Conservation (phyloP, 306 rosid species). For the Begonia peltatifolia region DNA sequence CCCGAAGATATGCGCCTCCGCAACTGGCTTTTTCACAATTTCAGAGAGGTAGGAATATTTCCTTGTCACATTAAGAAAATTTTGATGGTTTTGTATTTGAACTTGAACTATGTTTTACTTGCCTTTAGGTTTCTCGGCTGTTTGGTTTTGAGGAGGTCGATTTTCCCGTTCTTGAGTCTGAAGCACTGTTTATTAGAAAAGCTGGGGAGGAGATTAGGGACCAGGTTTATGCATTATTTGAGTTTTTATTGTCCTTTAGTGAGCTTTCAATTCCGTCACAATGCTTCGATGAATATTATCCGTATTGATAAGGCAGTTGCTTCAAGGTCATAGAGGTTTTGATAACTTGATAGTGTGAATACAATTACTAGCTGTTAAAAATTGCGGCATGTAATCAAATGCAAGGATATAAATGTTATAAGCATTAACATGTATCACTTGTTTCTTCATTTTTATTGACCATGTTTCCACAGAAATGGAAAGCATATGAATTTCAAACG, state of each 20-base stretch:
- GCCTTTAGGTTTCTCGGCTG: slow-evolving; percentile 45
- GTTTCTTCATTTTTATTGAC: too few species aligned
- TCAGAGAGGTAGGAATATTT: slow-evolving; percentile 42
- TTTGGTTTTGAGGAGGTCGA: slow-evolving; percentile 88
- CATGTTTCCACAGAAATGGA: too few species aligned
- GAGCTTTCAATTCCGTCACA: too few species aligned
- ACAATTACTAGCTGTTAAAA: too few species aligned
- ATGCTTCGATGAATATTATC: too few species aligned
- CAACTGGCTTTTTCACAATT: slow-evolving; percentile 76
- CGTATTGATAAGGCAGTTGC: too few species aligned
- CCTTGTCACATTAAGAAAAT: not conserved
- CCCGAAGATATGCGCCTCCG: slow-evolving; percentile 80
- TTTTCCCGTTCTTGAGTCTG: slow-evolving; percentile 86
- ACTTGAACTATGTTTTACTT: not conserved
- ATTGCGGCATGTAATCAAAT: too few species aligned
- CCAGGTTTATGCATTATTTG: slow-evolving; percentile 34
- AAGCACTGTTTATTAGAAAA: slow-evolving; percentile 74
- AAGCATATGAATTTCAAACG: not conserved
- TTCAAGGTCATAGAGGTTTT: too few species aligned
- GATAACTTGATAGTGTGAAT: too few species aligned
- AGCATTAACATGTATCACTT: too few species aligned
- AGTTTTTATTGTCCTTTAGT: not conserved
- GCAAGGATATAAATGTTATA: too few species aligned
- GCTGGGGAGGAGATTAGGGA: slow-evolving; percentile 96
- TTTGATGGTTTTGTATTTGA: not conserved